phyloP scores from a whole-genome alignment of 305 asterid genomes.

The Solanum hybrid region DNA sequence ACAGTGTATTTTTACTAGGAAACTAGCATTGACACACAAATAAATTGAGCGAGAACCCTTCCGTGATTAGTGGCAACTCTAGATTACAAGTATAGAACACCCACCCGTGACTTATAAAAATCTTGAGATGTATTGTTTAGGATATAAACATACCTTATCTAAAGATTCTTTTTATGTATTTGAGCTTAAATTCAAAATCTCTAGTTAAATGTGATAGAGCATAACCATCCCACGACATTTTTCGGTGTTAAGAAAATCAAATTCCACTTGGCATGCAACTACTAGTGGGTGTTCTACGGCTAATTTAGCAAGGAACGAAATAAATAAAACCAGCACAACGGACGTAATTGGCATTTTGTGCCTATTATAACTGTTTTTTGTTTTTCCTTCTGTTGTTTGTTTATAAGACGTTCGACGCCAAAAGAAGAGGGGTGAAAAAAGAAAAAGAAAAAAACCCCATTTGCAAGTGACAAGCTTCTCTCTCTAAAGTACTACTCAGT shows the following conservation, averaged over 20 bases:
- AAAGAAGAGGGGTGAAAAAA: neutral
- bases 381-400: neutral
- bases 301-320: neutral
- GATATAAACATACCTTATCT: neutral
- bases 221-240: neutral
- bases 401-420: neutral
- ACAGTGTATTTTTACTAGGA: neutral
- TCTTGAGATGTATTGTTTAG: neutral
- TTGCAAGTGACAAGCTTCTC: neutral
- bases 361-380: neutral
- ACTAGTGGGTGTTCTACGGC: neutral
- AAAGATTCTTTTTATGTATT: neutral
- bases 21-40: neutral
- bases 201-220: neutral
- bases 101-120: neutral
- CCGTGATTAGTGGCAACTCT: neutral
- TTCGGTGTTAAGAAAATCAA: neutral
- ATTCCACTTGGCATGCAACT: slow-evolving; percentile 9
- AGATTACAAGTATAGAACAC: neutral
- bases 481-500: too few relatives aligned
- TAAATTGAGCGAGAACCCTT: neutral
- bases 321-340: slow-evolving; percentile 1
- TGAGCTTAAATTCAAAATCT: neutral
- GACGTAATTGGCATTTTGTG: neutral
- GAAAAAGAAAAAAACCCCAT: neutral